Percentiles rank a stretch among this genome's conserved stretches.
Conservation (phyloP, 2,329 filamentous ascomycete genomes). For the Daldinia eschscholtzii region DNA sequence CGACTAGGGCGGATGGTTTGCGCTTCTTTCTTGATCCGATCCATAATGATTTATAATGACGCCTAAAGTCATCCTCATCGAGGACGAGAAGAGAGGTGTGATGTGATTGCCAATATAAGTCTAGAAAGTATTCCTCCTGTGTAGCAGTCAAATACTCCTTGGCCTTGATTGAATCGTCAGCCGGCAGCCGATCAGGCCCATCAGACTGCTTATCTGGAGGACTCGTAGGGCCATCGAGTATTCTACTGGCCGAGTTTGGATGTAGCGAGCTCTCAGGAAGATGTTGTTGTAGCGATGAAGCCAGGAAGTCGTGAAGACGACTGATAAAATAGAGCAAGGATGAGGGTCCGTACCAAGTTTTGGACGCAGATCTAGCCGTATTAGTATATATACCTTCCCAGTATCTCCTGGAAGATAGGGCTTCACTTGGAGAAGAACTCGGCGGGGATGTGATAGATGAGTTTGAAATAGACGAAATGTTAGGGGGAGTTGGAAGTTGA, state of each 20-base stretch:
- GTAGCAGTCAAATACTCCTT: conserved; percentile 52
- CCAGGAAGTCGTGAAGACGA: conserved; percentile 54
- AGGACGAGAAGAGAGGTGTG: conserved; percentile 58
- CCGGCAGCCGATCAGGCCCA: conserved; percentile 1
- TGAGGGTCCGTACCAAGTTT: conserved; percentile 56
- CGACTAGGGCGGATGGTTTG: conserved; percentile 61
- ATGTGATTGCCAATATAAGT: conserved; percentile 61
- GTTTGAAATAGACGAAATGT: conserved; percentile 8
- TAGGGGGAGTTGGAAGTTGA: conserved; percentile 18
- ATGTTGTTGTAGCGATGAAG: conserved; percentile 48
- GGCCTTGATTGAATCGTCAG: conserved; percentile 21
- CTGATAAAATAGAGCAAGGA: conserved; percentile 58
- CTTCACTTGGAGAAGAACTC: conserved; percentile 13
- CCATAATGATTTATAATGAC: conserved; percentile 60
- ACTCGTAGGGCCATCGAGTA: conserved; percentile 28
- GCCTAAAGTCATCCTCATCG: conserved; percentile 58
- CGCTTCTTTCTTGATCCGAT: conserved; percentile 44
- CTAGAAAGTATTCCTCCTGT: conserved; percentile 61
- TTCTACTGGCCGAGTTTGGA: conserved; percentile 43
- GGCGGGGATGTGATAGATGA: conserved; percentile 5
- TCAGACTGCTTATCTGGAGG: conserved; percentile 13
- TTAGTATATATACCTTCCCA: conserved; percentile 55
- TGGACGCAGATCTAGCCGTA: conserved; percentile 51
- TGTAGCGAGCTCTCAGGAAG: conserved; percentile 47
- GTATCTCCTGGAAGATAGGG: conserved; percentile 44